These are phyloP conservation scores for Neophaeococcomyces aloes DNA, from an alignment of 2,329 filamentous ascomycete genomes.

Conservation along the genomic window DNA sequence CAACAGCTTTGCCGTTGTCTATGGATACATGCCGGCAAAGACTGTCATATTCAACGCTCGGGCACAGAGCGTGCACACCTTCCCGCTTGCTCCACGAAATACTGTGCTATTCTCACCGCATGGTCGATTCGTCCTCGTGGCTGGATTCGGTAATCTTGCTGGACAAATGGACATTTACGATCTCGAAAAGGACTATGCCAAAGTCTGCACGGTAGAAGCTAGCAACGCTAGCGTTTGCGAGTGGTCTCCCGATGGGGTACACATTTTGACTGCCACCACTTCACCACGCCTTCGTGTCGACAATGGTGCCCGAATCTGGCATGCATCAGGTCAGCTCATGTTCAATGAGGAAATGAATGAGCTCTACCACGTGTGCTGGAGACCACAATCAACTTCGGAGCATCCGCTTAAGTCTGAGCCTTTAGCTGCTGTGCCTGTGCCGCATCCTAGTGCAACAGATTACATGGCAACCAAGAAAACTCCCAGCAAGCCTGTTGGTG, in stretches of 20 bases:
- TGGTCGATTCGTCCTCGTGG: constrained; percentile 83
- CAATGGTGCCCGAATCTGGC: constrained; percentile 93
- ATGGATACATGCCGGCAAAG: constrained; percentile 98
- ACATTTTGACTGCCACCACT: constrained; percentile 94
- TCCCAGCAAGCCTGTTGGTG: constrained; percentile 91
- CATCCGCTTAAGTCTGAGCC: constrained; percentile 56
- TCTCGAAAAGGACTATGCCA: constrained; percentile 82
- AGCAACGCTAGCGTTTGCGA: constrained; percentile 93
- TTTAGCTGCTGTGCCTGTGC: constrained; percentile 60
- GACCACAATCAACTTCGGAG: constrained; percentile 57
- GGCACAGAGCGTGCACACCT: constrained; percentile 70
- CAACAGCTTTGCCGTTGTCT: constrained; percentile 94
- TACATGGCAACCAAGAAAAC: constrained; percentile 84
- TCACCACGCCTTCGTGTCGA: constrained; percentile 91
- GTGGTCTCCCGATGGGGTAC: constrained; percentile 93
- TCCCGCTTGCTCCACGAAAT: constrained; percentile 80
- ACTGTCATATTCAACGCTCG: constrained; percentile 94
- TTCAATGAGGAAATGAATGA: constrained; percentile 94
- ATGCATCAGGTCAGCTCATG: constrained; percentile 77
- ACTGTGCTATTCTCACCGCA: constrained; percentile 91
- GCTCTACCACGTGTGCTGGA: constrained; percentile 83
- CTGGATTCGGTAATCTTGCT: constrained; percentile 92
- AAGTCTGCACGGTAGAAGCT: constrained; percentile 87
- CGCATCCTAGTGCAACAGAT: constrained; percentile 70
- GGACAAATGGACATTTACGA: constrained; percentile 98